Evolutionary conservation across 75 land plant genomes (phyloP).

Genomic region (Pinus taeda): DNA sequence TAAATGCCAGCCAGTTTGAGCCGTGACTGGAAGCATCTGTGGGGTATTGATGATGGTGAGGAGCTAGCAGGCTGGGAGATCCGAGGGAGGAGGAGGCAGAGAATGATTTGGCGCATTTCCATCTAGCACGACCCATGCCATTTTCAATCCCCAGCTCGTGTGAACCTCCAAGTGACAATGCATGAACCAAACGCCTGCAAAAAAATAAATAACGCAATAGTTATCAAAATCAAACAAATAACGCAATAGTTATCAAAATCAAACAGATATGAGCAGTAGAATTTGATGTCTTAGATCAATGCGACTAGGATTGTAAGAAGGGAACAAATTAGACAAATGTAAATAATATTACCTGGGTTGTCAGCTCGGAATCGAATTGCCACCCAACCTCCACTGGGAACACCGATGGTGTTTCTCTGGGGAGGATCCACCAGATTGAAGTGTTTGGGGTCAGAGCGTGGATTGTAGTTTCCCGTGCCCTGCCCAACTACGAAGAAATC

Average conservation of each 20-base stretch:
- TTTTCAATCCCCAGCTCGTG: conserved; percentile 50
- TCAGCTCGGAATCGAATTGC: conserved; percentile 39
- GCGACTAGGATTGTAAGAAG: too few relatives aligned
- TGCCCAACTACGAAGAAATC: conserved; percentile 38
- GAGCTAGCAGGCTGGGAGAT: background rate
- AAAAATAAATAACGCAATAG: background rate
- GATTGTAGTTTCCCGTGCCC: conserved; percentile 36
- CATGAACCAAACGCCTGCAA: conserved; percentile 57
- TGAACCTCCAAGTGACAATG: conserved; percentile 57
- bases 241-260: background rate
- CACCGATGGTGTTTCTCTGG: conserved; percentile 28
- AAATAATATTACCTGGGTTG: conserved; percentile 30
- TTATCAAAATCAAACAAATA: background rate
- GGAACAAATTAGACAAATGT: too few relatives aligned
- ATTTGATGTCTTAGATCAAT: too few relatives aligned
- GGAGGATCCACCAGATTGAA: conserved; percentile 42
- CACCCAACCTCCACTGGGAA: conserved; percentile 36
- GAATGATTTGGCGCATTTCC: conserved; percentile 39
- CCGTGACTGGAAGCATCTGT: too few relatives aligned
- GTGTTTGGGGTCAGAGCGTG: conserved; percentile 11
- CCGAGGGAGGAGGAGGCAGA: conserved; percentile 38
- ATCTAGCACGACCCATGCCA: conserved; percentile 55
- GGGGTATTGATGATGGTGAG: too few relatives aligned
- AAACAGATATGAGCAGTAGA: too few relatives aligned
- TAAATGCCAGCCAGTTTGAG: too few relatives aligned